phyloP scores from a whole-genome alignment of 164 flowering plant species.

The Macadamia integrifolia region DNA sequence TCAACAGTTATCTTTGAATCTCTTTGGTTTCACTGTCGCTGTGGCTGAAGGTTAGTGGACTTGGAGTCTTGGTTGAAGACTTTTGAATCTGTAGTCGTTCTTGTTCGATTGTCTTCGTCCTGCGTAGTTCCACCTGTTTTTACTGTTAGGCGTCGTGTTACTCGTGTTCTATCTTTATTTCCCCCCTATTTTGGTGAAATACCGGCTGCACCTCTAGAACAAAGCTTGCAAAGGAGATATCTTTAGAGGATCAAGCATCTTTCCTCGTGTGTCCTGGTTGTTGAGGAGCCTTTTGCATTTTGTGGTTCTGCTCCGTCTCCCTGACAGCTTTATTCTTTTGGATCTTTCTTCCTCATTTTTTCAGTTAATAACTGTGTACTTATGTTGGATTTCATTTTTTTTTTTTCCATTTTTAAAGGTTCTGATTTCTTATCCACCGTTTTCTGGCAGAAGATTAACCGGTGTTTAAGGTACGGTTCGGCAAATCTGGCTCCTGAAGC shows the following conservation, averaged over 20 bases:
- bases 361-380: neutral
- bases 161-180: neutral
- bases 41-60: too few species aligned
- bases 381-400: too few species aligned
- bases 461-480: neutral
- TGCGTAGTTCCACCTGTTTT: neutral
- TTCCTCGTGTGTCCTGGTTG: neutral
- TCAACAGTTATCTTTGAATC: too few species aligned
- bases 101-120: neutral
- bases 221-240: neutral
- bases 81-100: neutral
- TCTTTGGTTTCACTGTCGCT: too few species aligned
- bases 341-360: neutral
- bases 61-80: neutral
- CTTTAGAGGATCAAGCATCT: neutral
- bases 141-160: neutral
- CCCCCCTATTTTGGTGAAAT: too few species aligned
- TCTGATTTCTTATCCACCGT: neutral
- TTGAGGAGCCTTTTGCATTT: neutral
- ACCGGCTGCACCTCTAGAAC: too few species aligned
- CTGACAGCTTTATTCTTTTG: neutral
- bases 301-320: neutral
- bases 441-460: slow-evolving; percentile 1
- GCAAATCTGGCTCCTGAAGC: neutral
- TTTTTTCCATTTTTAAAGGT: neutral